Conservation (phyloP, 352 stramenopile species). For the Aphanomyces euteiches region DNA sequence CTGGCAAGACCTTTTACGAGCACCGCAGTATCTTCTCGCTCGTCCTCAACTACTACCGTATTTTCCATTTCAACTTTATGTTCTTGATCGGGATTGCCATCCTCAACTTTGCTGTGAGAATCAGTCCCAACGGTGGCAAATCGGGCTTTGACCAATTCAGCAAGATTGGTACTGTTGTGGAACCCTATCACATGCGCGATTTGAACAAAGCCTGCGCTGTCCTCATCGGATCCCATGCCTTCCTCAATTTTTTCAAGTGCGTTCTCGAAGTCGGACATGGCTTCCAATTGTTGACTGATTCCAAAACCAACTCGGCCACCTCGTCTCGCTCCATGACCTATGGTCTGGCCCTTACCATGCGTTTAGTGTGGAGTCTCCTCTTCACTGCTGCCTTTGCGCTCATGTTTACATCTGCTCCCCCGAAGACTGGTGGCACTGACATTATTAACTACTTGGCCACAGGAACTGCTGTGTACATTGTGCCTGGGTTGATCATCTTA, state of each 20-base stretch:
- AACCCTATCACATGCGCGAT: slow-evolving; percentile 49
- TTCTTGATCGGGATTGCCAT: slow-evolving; percentile 56
- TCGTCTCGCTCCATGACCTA: slow-evolving; percentile 64
- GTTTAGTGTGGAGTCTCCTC: slow-evolving; percentile 57
- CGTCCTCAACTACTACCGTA: slow-evolving; percentile 75
- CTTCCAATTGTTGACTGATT: slow-evolving; percentile 59
- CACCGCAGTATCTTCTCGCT: slow-evolving; percentile 66
- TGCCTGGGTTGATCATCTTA: slow-evolving; percentile 50
- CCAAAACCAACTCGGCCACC: slow-evolving; percentile 34
- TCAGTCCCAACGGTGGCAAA: slow-evolving; percentile 59
- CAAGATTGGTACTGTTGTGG: slow-evolving; percentile 51
- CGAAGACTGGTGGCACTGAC: slow-evolving; percentile 32
- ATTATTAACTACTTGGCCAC: slow-evolving; percentile 43
- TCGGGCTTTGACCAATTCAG: slow-evolving; percentile 51
- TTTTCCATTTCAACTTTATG: slow-evolving; percentile 82
- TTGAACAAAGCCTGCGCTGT: slow-evolving; percentile 52
- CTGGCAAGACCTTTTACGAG: slow-evolving; percentile 79
- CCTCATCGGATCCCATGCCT: slow-evolving; percentile 48
- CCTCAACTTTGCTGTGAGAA: slow-evolving; percentile 49
- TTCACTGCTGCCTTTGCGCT: slow-evolving; percentile 54
- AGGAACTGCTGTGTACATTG: slow-evolving; percentile 45
- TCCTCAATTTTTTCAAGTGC: slow-evolving; percentile 56
- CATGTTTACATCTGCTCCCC: slow-evolving; percentile 44
- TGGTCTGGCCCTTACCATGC: slow-evolving; percentile 43
- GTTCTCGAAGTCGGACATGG: slow-evolving; percentile 61